These are phyloP conservation scores for Arthonia radiata DNA, from an alignment of 495 filamentous ascomycete species.

Conservation along the genomic window DNA sequence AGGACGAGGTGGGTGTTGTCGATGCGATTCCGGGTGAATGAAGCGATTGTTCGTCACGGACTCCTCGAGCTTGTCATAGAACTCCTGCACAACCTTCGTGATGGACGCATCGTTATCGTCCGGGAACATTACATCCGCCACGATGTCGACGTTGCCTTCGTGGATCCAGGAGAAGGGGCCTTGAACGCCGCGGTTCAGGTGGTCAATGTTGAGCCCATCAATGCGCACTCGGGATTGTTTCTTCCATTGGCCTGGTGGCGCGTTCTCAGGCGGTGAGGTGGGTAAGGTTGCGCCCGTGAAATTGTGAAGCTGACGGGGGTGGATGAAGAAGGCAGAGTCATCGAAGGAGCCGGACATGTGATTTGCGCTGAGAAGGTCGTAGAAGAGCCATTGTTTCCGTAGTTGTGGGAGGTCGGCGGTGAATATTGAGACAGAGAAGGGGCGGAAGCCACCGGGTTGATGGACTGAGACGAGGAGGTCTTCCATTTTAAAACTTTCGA, in stretches of 20 bases:
- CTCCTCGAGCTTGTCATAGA: conserved; percentile 84
- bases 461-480: conserved; percentile 81
- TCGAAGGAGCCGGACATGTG: conserved; percentile 92
- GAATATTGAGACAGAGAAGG: conserved; percentile 85
- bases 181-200: conserved; percentile 79
- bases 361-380: conserved; percentile 85
- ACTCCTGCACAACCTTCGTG: conserved; percentile 73
- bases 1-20: conserved; percentile 4
- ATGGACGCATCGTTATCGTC: conserved; percentile 65
- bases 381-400: conserved; percentile 90
- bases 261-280: conserved; percentile 23
- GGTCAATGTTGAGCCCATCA: conserved; percentile 82
- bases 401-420: conserved; percentile 82
- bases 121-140: conserved; percentile 85
- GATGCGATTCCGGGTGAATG: conserved; percentile 17
- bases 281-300: conserved; percentile 30
- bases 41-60: conserved; percentile 56
- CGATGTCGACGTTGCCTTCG: conserved; percentile 86
- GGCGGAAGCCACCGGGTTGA: conserved; percentile 71
- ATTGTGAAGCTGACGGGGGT: conserved; percentile 69
- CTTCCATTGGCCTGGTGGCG: conserved; percentile 60
- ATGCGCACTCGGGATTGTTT: conserved; percentile 78
- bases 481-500: conserved; percentile 85
- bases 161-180: conserved; percentile 96
- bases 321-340: conserved; percentile 88